Evolutionary conservation across 2,329 filamentous ascomycete genomes (phyloP), one percentile per base, ranked within the genome.

Genomic region (Alternaria sp.): DNA sequence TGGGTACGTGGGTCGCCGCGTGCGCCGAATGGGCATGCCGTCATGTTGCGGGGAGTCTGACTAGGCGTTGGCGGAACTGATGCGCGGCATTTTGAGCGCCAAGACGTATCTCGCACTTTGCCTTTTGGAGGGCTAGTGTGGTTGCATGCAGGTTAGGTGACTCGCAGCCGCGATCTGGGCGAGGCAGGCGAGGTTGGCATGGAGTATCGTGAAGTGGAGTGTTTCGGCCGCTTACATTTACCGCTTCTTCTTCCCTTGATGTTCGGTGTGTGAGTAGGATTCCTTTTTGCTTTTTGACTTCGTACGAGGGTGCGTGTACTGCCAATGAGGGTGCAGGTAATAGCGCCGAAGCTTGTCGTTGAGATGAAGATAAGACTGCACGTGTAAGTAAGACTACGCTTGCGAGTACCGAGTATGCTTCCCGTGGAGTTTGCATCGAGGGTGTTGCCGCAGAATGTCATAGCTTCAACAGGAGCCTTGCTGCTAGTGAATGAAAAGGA

Each of bases 1-100:
- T 52, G 54, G 54, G 54, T 57, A 65, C 49, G 57, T 40, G 36
- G 36, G 23, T 56, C 15, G 59, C 55, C 36, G 45, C 46, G 57
- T 67, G 58, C 36, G 69, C 69, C 62, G 59, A 64, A 46, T 54
- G 23, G 40, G 62, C 66, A 61, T 74, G 65, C 70, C 71, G 70
- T 69, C 68, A 74, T 69, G 61, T 72, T 73, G 71, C 71, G 71
- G 71, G 71, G 67, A 66, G 58, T 28, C 40, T 58, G 32, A 54
- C 40, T 30, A 40, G n/a, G 40, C 26, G 57, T 55, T 36, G 69
- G 69, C 71, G 71, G 71, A 72, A 72, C 52, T 62, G 63, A 52
- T 69, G 61, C 50, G 65, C 71, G 71, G 71, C 71, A 74, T 60
- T 72, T 70, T 62, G 50, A 36, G 36, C 61, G 64, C 65, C 68